phyloP scores from a whole-genome alignment of 805 yeast genomes.

The Ogataea sp. region DNA sequence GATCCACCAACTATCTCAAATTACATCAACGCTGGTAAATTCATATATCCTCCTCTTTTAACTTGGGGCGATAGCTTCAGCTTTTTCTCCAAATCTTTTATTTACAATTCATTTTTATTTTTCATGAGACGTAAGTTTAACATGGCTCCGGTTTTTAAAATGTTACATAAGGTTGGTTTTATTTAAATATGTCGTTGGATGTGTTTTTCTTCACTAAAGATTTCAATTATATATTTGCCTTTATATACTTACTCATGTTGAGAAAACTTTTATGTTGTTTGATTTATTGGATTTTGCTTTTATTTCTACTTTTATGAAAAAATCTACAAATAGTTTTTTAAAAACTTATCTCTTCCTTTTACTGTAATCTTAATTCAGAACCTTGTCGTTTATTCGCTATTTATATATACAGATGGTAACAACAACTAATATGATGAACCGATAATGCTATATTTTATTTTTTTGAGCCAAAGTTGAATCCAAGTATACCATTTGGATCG shows the following conservation, averaged over 20 bases:
- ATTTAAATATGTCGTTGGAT: constrained; percentile 3
- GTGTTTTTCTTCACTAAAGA: not conserved
- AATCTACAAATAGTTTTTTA: no score
- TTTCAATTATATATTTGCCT: no score
- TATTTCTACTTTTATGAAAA: no score
- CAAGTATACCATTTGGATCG: constrained; percentile 55
- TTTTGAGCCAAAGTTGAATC: constrained; percentile 83
- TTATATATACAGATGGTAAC: not conserved
- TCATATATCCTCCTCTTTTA: not conserved
- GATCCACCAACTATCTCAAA: constrained; percentile 4
- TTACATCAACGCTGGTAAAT: not conserved
- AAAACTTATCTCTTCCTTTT: no score
- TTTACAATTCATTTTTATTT: constrained; percentile 8
- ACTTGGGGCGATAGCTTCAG: not conserved
- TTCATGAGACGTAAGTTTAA: constrained; percentile 14
- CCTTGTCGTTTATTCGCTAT: no score
- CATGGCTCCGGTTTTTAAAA: constrained; percentile 7
- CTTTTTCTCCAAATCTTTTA: no score
- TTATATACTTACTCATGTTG: no score
- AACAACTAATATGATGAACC: no score
- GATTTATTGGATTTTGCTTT: no score
- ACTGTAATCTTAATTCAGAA: no score
- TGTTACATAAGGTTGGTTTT: constrained; percentile 15
- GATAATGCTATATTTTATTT: no score
- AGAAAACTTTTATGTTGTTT: no score